Base-by-base conservation (phyloP, 129 eudicot genomes). In the Arctium lappa region DNA sequence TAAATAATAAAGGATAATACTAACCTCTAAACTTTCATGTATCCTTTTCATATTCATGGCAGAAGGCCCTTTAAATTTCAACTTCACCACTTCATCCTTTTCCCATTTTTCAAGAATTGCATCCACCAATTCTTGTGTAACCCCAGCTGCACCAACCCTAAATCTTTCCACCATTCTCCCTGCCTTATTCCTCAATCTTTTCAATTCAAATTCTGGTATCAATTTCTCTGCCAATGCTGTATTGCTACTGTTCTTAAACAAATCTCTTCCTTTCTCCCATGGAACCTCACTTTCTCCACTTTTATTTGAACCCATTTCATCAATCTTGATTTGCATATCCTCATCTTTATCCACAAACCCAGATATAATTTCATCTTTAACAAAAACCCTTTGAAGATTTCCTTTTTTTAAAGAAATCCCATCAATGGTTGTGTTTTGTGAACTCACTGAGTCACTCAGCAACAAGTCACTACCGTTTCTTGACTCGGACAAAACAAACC, bases 21-120 rank as follows among this genome's bases (percentile, higher is more conserved):
- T 82, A 84, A 95, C 99, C 99, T 95, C 99, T 83, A 95, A 89
- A 80, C 86, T 78, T 76, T 95, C 94, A 85, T 95, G 99, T 69
- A 83, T 90, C 83, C 97, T 86, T 86, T 78, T 93, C 99, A 95
- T 93, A 80, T 95, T 90, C 77, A 79, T 65, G 29, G 89, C 80
- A 66, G 95, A 87, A 73, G 92, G 90, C n/a, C 99, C 98, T 89
- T 93, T 95, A 70, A 95, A 95, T 80, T 91, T 95, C 84, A 95
- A 80, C 50, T 95, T 95, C 37, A 95, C 98, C 74, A 95, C 90
- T 85, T 95, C 99, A 81, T 91, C 94, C 36, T 16, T 66, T 75
- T 90, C 88, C 98, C 99, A 95, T 72, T 93, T 95, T 86, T 90
- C 95, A 71, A 89, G 92, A 22, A 95, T 93, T 1, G 90, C 73